Evolutionary conservation across 2,329 filamentous ascomycete species (phyloP), one percentile per base, ranked within the genome.

Genomic region (Tolypocladium ophioglossoides): DNA sequence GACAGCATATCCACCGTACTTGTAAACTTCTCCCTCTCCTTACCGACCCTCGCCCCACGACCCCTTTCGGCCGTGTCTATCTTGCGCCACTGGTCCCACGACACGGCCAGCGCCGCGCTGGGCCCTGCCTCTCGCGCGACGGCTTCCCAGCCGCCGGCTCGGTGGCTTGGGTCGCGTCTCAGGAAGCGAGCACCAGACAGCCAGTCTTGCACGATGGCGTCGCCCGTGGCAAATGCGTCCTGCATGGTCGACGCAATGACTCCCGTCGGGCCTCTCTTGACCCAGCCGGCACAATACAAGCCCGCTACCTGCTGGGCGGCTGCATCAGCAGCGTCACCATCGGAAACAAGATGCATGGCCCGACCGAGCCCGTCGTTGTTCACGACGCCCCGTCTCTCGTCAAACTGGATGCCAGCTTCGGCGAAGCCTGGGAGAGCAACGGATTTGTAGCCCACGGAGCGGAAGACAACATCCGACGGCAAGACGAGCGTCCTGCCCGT

Each of bases 221-320:
- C 91, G 1, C 85, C 94, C 0, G 91, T 96, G 10, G 82, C 79
- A 64, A 97, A 99, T 0, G 94, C 92, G 68, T 99, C 94, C 56
- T 87, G 83, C 90, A 99, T 95, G 0, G 94, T 99, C 34, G 86
- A 91, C 1, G 92, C 92, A 67, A 99, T 99, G 4, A 97, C 91
- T 2, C 94, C 94, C 0, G 91, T 96, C 0, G 94, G 92, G 0
- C 94, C 94, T 38, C 87, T 82, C 73, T 97, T 97, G 11, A 96
- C 91, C 94, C 94, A 99, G 0, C 94, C 94, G 18, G 92, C 88
- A 60, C 91, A 95, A 71, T 99, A 99, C 32, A 96, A 70, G 0
- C 92, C 90, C 0, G 85, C 82, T 65, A 59, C 74, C 63, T 57
- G 77, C 70, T 59, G 74, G 62, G 52, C 76, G 63, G 56, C 68